Percentiles rank a stretch among this genome's conserved stretches.
These are phyloP conservation scores for Phlebopus sp. DNA, from an alignment of 1,284 basidiomycete genomes.

Conservation along the genomic window DNA sequence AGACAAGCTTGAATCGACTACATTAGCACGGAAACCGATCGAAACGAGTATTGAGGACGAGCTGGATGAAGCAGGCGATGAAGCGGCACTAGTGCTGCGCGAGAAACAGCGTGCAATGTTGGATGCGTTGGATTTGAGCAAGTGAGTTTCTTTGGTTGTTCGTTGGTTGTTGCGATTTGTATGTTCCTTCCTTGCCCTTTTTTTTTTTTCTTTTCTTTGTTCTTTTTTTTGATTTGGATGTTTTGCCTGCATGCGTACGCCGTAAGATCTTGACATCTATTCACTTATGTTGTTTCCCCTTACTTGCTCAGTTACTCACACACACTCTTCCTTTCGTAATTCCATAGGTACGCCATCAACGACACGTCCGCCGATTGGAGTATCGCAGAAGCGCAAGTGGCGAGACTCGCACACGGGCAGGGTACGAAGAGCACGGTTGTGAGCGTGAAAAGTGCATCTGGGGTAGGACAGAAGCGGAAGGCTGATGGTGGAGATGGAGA, in stretches of 20 bases:
- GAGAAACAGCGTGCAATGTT: constrained; percentile 84
- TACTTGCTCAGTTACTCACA: no score
- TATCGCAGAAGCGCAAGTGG: constrained; percentile 69
- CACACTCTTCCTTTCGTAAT: no score
- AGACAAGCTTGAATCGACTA: no score
- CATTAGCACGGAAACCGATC: constrained; percentile 55
- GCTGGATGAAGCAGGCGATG: constrained; percentile 70
- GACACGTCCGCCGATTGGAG: constrained; percentile 71
- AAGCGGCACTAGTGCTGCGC: constrained; percentile 45
- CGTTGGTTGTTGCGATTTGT: constrained; percentile 3
- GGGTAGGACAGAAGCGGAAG: constrained; percentile 64
- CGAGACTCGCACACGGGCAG: constrained; percentile 43
- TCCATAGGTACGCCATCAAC: constrained; percentile 80
- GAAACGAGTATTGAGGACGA: constrained; percentile 57
- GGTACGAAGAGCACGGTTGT: constrained; percentile 68
- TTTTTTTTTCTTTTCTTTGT: no score
- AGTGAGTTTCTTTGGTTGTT: constrained; percentile 51
- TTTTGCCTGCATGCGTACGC: no score
- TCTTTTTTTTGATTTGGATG: no score
- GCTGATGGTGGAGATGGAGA: constrained; percentile 37
- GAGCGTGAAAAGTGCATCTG: constrained; percentile 62
- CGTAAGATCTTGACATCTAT: no score
- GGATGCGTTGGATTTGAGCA: constrained; percentile 78
- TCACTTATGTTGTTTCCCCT: no score
- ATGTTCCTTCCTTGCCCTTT: not conserved